phyloP scores from a whole-genome alignment of 2,329 filamentous ascomycete genomes.

The Xylaria sp. region DNA sequence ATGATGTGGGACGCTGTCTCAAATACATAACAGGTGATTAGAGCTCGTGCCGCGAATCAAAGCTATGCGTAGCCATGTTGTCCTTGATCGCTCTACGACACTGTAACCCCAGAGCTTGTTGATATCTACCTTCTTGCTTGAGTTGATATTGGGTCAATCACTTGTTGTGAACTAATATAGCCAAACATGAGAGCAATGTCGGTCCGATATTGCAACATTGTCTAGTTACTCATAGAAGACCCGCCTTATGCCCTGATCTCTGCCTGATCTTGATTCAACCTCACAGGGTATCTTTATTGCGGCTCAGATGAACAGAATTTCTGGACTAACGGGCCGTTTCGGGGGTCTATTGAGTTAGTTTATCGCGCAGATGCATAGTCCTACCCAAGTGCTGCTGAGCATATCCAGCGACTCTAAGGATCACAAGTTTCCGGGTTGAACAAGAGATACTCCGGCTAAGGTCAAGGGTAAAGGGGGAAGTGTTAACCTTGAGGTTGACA shows the following conservation, averaged over 20 bases:
- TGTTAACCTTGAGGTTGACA: neutral
- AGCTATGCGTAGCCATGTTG: neutral
- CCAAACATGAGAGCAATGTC: neutral
- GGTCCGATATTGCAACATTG: constrained; percentile 4
- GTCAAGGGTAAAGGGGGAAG: neutral
- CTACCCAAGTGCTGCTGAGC: too few relatives aligned
- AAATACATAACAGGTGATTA: neutral
- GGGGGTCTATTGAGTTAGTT: too few relatives aligned
- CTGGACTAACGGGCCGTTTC: too few relatives aligned
- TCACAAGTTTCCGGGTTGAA: too few relatives aligned
- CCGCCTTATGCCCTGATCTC: neutral
- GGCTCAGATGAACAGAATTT: too few relatives aligned
- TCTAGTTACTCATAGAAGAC: constrained; percentile 2
- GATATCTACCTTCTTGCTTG: neutral
- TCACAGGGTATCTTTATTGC: too few relatives aligned
- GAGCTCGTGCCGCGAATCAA: neutral
- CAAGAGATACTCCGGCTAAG: too few relatives aligned
- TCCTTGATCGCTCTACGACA: neutral
- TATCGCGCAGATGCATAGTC: too few relatives aligned
- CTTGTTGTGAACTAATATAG: neutral
- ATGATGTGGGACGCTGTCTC: neutral
- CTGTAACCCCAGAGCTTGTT: neutral
- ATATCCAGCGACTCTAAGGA: too few relatives aligned
- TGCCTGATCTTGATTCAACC: too few relatives aligned
- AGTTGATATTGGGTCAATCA: neutral